Conservation (phyloP, 306 rosid species). For the Betula pendula region DNA sequence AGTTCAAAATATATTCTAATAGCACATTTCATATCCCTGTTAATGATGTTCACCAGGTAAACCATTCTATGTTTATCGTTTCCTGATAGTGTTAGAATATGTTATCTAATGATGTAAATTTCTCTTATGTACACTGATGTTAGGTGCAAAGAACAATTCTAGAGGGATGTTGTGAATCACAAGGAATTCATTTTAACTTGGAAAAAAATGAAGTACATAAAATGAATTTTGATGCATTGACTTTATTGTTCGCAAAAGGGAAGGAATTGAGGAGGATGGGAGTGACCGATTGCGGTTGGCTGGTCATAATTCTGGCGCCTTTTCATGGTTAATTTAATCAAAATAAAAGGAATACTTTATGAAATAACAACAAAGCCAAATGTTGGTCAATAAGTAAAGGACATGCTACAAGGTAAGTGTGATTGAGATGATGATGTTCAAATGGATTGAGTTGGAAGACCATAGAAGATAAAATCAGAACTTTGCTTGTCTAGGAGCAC, state of each 20-base stretch:
- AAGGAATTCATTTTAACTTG: background rate
- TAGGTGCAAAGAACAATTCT: background rate
- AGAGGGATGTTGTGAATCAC: background rate
- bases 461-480: background rate
- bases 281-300: background rate
- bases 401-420: background rate
- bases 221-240: background rate
- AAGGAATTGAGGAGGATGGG: background rate
- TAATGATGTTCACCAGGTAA: constrained; percentile 92
- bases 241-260: background rate
- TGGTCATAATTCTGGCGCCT: background rate
- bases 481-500: background rate
- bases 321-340: background rate
- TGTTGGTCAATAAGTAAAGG: background rate
- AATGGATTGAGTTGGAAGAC: background rate
- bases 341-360: background rate
- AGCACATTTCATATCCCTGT: constrained; percentile 75
- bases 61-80: constrained; percentile 2
- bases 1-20: constrained; percentile 59
- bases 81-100: constrained; percentile 22
- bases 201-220: background rate
- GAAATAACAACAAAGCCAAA: background rate
- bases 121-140: background rate
- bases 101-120: background rate
- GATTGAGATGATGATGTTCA: background rate